phyloP scores from a whole-genome alignment of 768 basidiomycete species.

The Cystobasidium ongulense region DNA sequence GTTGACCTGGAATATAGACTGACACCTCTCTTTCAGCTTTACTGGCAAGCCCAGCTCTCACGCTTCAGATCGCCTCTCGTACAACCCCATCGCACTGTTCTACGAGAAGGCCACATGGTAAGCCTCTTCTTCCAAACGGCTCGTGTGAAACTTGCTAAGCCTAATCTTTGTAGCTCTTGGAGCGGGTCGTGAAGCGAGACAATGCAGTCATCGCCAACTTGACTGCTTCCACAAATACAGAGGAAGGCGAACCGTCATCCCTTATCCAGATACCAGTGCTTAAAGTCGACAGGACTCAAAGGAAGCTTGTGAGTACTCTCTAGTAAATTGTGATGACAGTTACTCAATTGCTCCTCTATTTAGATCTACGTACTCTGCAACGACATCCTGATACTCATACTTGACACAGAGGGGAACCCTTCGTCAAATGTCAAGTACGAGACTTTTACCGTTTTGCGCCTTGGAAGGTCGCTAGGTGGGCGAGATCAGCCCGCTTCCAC shows the following conservation, averaged over 20 bases:
- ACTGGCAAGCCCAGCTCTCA: conserved; percentile 59
- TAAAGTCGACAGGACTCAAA: conserved; percentile 29
- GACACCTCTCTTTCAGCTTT: background rate
- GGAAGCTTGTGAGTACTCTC: conserved; percentile 53
- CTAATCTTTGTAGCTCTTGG: background rate
- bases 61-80: conserved; percentile 95
- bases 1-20: conserved; percentile 31
- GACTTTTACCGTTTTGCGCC: conserved; percentile 90
- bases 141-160: background rate
- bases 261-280: conserved; percentile 85
- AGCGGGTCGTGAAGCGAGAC: conserved; percentile 33
- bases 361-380: conserved; percentile 80
- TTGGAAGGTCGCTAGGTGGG: conserved; percentile 86
- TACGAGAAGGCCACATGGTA: conserved; percentile 69
- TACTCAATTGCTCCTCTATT: conserved; percentile 47
- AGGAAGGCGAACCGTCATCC: conserved; percentile 61
- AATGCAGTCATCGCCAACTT: conserved; percentile 35
- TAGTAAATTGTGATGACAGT: conserved; percentile 55
- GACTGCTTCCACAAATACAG: conserved; percentile 46
- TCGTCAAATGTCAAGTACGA: conserved; percentile 70
- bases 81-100: conserved; percentile 88
- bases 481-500: conserved; percentile 58
- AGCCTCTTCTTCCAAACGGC: background rate
- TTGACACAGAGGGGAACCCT: conserved; percentile 58
- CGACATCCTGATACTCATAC: conserved; percentile 83